These are phyloP conservation scores for Selaginella moellendorffii DNA, from an alignment of 75 land plant genomes.

Conservation along the genomic window DNA sequence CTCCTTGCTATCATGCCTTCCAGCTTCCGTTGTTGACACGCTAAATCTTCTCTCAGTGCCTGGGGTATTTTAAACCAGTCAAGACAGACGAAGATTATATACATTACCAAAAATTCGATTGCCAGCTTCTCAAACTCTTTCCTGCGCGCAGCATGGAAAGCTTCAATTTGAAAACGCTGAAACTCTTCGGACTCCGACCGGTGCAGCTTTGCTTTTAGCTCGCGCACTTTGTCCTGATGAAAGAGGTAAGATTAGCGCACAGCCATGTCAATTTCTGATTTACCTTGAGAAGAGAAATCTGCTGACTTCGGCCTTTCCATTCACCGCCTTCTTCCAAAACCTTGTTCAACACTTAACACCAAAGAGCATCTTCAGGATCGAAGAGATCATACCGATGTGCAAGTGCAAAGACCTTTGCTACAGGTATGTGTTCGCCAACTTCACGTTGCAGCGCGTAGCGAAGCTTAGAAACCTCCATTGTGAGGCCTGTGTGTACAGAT, in stretches of 20 bases:
- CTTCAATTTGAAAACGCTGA: slow-evolving; percentile 5
- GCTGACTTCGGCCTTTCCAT: slow-evolving; percentile 13
- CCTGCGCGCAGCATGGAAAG: not conserved
- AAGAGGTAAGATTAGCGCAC: too few relatives aligned
- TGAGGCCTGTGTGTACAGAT: not conserved
- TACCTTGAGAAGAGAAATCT: slow-evolving; percentile 11
- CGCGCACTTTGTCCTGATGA: slow-evolving; percentile 1
- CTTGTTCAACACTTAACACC: not conserved
- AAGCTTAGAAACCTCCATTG: slow-evolving; percentile 5
- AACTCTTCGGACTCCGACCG: not conserved
- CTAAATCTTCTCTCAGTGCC: slow-evolving; percentile 1
- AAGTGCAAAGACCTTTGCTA: slow-evolving; percentile 4
- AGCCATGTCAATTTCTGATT: too few relatives aligned
- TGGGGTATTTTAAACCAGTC: not conserved
- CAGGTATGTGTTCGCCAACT: slow-evolving; percentile 12
- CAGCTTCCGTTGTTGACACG: not conserved
- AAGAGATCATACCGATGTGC: too few relatives aligned
- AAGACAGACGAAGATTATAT: not conserved
- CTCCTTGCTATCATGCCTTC: not conserved
- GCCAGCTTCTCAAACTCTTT: slow-evolving; percentile 7
- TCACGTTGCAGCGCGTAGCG: slow-evolving; percentile 9
- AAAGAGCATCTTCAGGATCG: not conserved
- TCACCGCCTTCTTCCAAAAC: slow-evolving; percentile 12
- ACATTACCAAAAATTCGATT: not conserved
- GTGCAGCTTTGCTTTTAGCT: slow-evolving; percentile 1